phyloP scores from a whole-genome alignment of 2,329 filamentous ascomycete species.

The Botryotinia convoluta region DNA sequence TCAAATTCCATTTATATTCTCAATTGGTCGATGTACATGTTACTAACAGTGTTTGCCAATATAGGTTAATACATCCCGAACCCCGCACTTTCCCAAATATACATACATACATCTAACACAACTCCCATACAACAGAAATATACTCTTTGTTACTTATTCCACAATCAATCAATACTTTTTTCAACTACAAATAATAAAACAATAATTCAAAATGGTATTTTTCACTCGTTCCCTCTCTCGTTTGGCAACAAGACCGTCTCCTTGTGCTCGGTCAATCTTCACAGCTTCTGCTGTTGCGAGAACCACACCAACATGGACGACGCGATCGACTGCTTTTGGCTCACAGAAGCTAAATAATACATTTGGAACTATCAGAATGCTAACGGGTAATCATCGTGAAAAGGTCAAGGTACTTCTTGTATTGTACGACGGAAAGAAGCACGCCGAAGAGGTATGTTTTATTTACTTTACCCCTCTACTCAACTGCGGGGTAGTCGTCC shows the following conservation, averaged over 20 bases:
- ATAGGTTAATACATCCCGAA: background rate
- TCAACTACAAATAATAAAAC: background rate
- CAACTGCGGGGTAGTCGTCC: slow-evolving; percentile 8
- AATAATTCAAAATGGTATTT: slow-evolving; percentile 49
- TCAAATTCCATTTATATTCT: background rate
- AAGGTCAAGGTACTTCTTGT: slow-evolving; percentile 95
- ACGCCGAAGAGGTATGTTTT: slow-evolving; percentile 68
- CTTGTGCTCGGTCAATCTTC: slow-evolving; percentile 23
- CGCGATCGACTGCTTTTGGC: slow-evolving; percentile 11
- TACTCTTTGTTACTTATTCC: slow-evolving; percentile 2
- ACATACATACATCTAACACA: background rate
- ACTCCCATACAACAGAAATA: background rate
- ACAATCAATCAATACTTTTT: background rate
- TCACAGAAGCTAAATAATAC: slow-evolving; percentile 14
- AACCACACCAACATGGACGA: slow-evolving; percentile 21
- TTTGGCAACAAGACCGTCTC: slow-evolving; percentile 27
- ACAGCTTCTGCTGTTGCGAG: slow-evolving; percentile 27
- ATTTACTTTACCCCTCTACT: slow-evolving; percentile 3
- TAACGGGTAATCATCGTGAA: slow-evolving; percentile 36
- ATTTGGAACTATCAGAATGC: slow-evolving; percentile 37
- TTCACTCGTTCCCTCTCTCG: slow-evolving; percentile 37
- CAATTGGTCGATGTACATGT: background rate
- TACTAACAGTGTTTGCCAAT: background rate
- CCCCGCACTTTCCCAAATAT: slow-evolving; percentile 3
- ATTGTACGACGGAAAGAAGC: slow-evolving; percentile 84